Percentiles rank a stretch among this genome's conserved stretches.
These are phyloP conservation scores for Lentinula sp. DNA, from an alignment of 768 basidiomycete species.

Conservation along the genomic window DNA sequence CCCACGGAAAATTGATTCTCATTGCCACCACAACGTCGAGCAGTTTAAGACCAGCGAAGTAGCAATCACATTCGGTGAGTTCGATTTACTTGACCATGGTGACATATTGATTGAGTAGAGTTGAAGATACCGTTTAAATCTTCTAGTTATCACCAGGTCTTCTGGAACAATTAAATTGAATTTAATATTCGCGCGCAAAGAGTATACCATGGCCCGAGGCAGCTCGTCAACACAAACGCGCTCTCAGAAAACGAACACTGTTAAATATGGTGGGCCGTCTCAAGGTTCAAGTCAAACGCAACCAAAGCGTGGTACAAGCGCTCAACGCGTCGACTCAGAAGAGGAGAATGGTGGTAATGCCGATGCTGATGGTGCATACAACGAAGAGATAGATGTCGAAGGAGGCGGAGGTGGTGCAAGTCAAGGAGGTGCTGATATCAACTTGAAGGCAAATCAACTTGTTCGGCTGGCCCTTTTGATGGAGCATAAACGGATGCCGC, in stretches of 20 bases:
- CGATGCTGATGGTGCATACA: conserved; percentile 26
- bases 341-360: conserved; percentile 17
- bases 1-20: no score
- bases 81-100: neutral
- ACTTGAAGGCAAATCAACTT: conserved; percentile 63
- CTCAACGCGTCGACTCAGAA: neutral
- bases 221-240: neutral
- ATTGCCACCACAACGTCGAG: no score
- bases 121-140: neutral
- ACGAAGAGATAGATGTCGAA: conserved; percentile 27
- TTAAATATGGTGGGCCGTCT: neutral
- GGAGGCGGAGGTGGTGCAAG: conserved; percentile 21
- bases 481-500: conserved; percentile 60
- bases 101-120: neutral
- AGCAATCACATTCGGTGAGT: no score
- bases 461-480: conserved; percentile 78
- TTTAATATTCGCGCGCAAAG: neutral
- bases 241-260: neutral
- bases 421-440: conserved; percentile 31
- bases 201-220: neutral
- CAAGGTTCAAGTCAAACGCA: neutral
- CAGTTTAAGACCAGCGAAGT: no score
- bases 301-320: neutral
- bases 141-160: no score
- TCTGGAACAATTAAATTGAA: no score